These are phyloP conservation scores for Sinapis alba DNA, from an alignment of 441 rosid species.

Conservation along the genomic window DNA sequence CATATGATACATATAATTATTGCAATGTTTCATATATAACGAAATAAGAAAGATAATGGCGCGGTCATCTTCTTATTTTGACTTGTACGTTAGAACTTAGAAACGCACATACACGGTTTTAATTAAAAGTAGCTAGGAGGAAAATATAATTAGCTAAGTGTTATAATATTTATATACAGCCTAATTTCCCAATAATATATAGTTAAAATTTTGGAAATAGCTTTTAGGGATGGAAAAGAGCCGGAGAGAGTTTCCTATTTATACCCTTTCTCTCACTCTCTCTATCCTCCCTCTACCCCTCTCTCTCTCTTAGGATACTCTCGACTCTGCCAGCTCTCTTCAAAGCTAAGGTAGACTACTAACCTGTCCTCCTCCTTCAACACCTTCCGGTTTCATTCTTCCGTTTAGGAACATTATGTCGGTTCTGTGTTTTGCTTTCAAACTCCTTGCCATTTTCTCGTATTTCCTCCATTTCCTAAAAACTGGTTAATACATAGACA, in stretches of 20 bases:
- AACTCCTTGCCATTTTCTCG: slow-evolving; percentile 31
- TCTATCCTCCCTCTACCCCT: slow-evolving; percentile 52
- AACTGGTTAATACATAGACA: not conserved
- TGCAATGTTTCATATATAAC: not conserved
- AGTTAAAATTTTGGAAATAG: slow-evolving; percentile 2
- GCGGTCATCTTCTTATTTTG: slow-evolving; percentile 30
- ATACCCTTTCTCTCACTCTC: slow-evolving; percentile 38
- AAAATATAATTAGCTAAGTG: not conserved
- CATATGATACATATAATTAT: slow-evolving; percentile 7
- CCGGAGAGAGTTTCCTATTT: slow-evolving; percentile 47
- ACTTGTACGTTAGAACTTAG: slow-evolving; percentile 41
- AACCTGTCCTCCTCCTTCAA: not conserved
- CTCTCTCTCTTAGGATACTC: not conserved
- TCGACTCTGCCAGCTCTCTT: slow-evolving; percentile 14
- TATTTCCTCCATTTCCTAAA: not conserved
- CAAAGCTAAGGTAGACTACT: slow-evolving; percentile 33
- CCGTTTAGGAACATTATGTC: slow-evolving; percentile 16
- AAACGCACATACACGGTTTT: not conserved
- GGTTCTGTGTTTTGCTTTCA: not conserved
- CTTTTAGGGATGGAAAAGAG: slow-evolving; percentile 35
- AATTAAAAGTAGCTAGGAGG: not conserved
- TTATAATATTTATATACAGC: too few relatives aligned
- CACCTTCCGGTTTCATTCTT: slow-evolving; percentile 3
- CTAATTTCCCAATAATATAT: too few relatives aligned
- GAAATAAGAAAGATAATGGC: slow-evolving; percentile 21